Conservation (phyloP, 768 basidiomycete species). For the Suillus weaverae region DNA sequence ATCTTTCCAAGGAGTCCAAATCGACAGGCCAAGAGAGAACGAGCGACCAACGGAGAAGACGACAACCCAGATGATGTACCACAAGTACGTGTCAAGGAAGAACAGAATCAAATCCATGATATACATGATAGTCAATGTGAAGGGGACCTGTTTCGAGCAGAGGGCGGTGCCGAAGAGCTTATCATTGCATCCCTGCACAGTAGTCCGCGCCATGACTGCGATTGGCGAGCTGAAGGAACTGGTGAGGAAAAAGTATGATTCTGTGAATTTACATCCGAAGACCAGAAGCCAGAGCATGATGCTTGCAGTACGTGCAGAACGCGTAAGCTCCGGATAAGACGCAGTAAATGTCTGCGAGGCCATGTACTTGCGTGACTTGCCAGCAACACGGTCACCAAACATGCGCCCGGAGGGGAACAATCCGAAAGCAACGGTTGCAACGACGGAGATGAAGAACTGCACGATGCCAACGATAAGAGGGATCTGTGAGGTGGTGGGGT, state of each 20-base stretch:
- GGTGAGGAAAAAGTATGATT: slow-evolving; percentile 98
- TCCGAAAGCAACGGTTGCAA: slow-evolving; percentile 80
- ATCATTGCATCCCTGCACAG: slow-evolving; percentile 88
- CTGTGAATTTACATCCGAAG: slow-evolving; percentile 94
- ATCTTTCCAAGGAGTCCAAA: slow-evolving; percentile 99
- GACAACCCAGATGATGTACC: slow-evolving; percentile 99
- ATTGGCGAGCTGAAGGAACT: slow-evolving; percentile 96
- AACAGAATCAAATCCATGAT: slow-evolving; percentile 97
- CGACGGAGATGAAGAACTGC: slow-evolving; percentile 89
- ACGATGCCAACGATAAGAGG: slow-evolving; percentile 92
- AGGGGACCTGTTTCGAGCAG: slow-evolving; percentile 91
- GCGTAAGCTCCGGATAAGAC: slow-evolving; percentile 81
- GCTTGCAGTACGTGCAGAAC: slow-evolving; percentile 76
- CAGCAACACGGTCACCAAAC: slow-evolving; percentile 98
- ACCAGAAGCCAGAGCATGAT: slow-evolving; percentile 88
- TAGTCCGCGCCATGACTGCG: slow-evolving; percentile 94
- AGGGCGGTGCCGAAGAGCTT: slow-evolving; percentile 75
- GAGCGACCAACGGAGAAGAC: slow-evolving; percentile 90
- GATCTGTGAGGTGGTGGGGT: slow-evolving; percentile 52
- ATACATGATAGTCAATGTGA: slow-evolving; percentile 98
- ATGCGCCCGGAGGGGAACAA: slow-evolving; percentile 94
- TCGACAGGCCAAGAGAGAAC: slow-evolving; percentile 90
- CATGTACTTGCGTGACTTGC: slow-evolving; percentile 97
- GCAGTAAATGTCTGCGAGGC: slow-evolving; percentile 99
- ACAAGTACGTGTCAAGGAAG: slow-evolving; percentile 99